Evolutionary conservation across 257 asterid genomes (phyloP).

Genomic region (Salvia miltiorrhiza): DNA sequence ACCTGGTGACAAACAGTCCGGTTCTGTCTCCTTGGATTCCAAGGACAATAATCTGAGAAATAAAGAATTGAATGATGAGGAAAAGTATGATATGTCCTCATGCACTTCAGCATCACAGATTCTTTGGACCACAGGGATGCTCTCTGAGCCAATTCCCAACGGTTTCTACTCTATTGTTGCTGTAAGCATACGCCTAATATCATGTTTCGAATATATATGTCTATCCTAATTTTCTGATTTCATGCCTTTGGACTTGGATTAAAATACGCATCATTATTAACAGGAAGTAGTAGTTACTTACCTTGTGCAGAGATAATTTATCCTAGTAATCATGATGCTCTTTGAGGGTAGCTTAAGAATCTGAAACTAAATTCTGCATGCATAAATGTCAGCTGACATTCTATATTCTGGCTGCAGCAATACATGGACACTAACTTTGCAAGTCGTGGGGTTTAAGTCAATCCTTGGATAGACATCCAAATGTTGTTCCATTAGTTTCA

Average conservation of each 20-base stretch:
- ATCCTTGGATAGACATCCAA: neutral
- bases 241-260: neutral
- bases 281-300: neutral
- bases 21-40: constrained; percentile 65
- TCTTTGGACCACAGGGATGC: constrained; percentile 87
- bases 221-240: constrained; percentile 11
- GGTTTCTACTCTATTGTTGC: constrained; percentile 92
- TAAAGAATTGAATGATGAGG: constrained; percentile 40
- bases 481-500: neutral
- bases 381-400: neutral
- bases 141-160: constrained; percentile 81
- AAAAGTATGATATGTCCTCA: constrained; percentile 41
- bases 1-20: constrained; percentile 48
- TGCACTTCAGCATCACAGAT: constrained; percentile 70
- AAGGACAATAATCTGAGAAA: constrained; percentile 39
- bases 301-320: neutral
- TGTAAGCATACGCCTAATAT: constrained; percentile 49
- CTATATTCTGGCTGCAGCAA: neutral
- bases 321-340: neutral
- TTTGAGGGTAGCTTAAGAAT: constrained; percentile 4
- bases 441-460: neutral
- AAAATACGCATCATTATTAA: neutral
- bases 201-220: neutral
- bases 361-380: constrained; percentile 5
- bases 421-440: neutral